phyloP scores from a whole-genome alignment of 345 rosid species.

The Cardamine chenopodiifolia region DNA sequence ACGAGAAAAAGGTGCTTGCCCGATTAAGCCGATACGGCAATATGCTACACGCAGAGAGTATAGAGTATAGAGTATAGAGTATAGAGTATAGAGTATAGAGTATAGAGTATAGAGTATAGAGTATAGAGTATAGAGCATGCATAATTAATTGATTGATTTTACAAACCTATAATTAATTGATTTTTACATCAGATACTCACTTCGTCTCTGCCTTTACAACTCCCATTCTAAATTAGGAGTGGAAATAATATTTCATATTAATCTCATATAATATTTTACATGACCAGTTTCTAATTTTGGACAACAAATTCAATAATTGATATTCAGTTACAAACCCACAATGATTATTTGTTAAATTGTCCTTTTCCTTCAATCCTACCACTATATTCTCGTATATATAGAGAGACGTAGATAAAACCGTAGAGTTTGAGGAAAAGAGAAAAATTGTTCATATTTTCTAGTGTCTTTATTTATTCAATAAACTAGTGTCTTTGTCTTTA shows the following conservation, averaged over 20 bases:
- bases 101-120: too few species aligned
- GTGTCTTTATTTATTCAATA: neutral
- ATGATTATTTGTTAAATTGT: neutral
- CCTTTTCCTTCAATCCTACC: neutral
- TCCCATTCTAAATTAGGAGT: constrained; percentile 20
- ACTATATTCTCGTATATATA: neutral
- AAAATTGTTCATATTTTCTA: neutral
- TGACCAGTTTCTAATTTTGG: constrained; percentile 2
- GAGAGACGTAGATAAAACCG: neutral
- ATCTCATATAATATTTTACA: neutral
- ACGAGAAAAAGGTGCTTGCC: neutral
- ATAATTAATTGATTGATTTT: neutral
- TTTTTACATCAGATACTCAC: constrained; percentile 1
- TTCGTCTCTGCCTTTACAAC: constrained; percentile 5
- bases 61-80: neutral
- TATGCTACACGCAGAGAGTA: neutral
- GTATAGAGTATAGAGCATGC: neutral
- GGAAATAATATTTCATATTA: constrained; percentile 1
- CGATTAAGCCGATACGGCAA: neutral
- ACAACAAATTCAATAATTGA: neutral
- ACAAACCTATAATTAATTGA: constrained; percentile 1
- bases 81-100: too few species aligned
- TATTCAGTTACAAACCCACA: constrained; percentile 9
- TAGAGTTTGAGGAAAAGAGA: neutral
- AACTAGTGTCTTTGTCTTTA: neutral